Base-by-base conservation (phyloP, 176 grass and related monocot genomes). In the Carex cristatella region DNA sequence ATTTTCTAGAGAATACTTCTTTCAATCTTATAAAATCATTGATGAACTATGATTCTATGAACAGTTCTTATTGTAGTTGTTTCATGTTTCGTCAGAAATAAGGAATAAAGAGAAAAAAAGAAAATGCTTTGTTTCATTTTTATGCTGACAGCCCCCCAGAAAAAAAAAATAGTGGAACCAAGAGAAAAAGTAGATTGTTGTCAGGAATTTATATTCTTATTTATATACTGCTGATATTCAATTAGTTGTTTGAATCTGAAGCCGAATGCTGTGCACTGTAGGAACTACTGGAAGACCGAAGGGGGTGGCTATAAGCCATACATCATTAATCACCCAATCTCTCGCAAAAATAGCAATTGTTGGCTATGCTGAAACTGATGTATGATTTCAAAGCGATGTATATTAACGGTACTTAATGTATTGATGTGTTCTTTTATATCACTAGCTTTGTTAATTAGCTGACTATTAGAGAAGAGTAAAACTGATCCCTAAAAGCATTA, bases 361-460 rank as follows among this genome's bases (percentile, higher is more conserved):
- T 82, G 89, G 91, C 77, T 99, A 99, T 82, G 67, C 86, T 89
- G 93, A 94, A 88, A 83, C 90, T 80, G 93, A 99, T 91, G 96
- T 98, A 95, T 87, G 96, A 11, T 94, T 94, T 89, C 64, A 79
- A 38, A 84, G 80, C 61, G 42, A 84, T 69, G 16, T 58, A 69
- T 63, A 31, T 37, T 30, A 23, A n/a, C n/a, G 10, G 40, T 85
- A 85, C 30, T 85, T 23, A 10, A 73, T 70, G 69, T 65, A 78
- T 85, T 51, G 35, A 64, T 42, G 12, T 64, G 13, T 30, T 11
- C 2, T 64, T 74, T 61, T 7, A 31, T 46, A 76, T 76, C 72
- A 55, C 11, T 57, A 28, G 5, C 1, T 28, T 57, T 14, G 2
- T 77, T 77, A 77, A 8, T 77, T 77, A 78, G 12, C 4, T 55